These are phyloP conservation scores for Urtica urens DNA, from an alignment of 306 rosid species.

Conservation along the genomic window DNA sequence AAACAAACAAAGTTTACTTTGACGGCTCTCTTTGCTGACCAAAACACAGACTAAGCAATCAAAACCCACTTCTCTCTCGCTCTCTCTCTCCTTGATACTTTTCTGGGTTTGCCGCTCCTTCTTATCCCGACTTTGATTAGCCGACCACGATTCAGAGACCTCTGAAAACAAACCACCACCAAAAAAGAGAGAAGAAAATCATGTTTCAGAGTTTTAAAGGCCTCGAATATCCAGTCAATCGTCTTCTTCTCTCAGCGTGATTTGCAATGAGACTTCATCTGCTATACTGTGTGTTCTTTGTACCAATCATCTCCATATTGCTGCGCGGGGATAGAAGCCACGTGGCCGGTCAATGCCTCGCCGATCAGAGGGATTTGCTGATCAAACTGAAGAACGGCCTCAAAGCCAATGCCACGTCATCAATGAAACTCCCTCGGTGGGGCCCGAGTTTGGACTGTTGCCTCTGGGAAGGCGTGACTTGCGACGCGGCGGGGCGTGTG, in stretches of 20 bases:
- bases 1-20: too few relatives aligned
- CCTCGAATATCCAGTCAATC: too few relatives aligned
- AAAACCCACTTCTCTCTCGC: too few relatives aligned
- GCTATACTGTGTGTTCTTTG: constrained; percentile 18
- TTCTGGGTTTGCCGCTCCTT: too few relatives aligned
- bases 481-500: constrained; percentile 16
- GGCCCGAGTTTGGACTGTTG: constrained; percentile 21
- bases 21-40: too few relatives aligned
- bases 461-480: constrained; percentile 38
- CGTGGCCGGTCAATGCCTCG: constrained; percentile 26
- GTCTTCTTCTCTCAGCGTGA: background rate
- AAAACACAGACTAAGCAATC: too few relatives aligned
- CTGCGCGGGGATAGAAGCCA: constrained; percentile 4
- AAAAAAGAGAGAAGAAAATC: too few relatives aligned
- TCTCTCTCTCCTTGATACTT: too few relatives aligned
- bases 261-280: constrained; percentile 22
- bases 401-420: background rate
- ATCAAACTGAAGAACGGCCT: constrained; percentile 33
- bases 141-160: too few relatives aligned
- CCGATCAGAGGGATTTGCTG: constrained; percentile 29
- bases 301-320: background rate
- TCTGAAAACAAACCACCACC: too few relatives aligned
- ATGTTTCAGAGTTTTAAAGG: too few relatives aligned
- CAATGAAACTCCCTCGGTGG: constrained; percentile 31
- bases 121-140: too few relatives aligned